Base-by-base conservation (phyloP, 2,329 filamentous ascomycete species). In the Botryotinia narcissicola region DNA sequence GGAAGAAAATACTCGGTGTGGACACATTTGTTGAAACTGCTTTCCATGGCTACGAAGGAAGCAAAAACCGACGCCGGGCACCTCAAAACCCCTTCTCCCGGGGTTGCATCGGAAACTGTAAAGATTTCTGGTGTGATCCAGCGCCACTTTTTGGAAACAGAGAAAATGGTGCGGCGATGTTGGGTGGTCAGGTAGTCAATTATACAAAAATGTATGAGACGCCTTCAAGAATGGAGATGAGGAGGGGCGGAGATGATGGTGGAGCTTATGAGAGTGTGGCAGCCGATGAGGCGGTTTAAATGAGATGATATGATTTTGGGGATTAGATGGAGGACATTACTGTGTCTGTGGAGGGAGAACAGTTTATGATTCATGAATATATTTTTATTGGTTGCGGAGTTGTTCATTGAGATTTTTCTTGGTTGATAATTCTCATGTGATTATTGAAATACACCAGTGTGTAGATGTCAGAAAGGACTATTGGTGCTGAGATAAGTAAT, bases 21-120 rank as follows among this genome's bases (percentile, higher is more conserved):
- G 96, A 99, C 79, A 94, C 94, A 0, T 98, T 99, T 80, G 90
- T 98, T 76, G 93, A 95, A 77, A 98, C 95, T 2, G 94, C 96
- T 1, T 88, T 94, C 60, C 90, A 93, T 70, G 93, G 92, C 0
- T 90, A 91, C 9, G 85, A 86, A 4, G 82, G 83, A 37, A 83
- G 85, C 81, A 84, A 86, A 81, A 84, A 85, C 77, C 71, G 83
- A 78, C 80, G 74, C 83, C 86, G 85, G 77, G 83, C 87, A 76
- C 86, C 86, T 22, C 76, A 76, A 73, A 99, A 98, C 81, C 95
- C 95, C 0, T 99, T 95, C 82, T 95, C 91, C 73, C 87, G 90
- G 46, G 96, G 96, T 12, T 86, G 94, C 57, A 78, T 97, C n/a
- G 88, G 91, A 74, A 99, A 99, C 81, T 99, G 96, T 83, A 92